Percentiles rank a stretch among this genome's conserved stretches.
Conservation (phyloP, 164 flowering plant genomes). For the Buxus sempervirens region DNA sequence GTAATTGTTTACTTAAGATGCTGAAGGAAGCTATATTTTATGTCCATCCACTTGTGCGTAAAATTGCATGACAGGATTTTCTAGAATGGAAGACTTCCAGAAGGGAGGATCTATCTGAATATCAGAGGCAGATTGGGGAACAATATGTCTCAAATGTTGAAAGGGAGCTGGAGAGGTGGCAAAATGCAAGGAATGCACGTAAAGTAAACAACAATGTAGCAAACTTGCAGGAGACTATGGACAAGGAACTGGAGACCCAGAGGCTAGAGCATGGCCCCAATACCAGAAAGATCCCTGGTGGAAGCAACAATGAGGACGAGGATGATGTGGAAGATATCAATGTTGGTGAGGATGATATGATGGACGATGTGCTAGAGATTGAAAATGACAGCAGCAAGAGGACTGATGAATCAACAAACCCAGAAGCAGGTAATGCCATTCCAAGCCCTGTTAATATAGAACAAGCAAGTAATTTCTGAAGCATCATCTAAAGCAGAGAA, state of each 20-base stretch:
- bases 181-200: slow-evolving; percentile 62
- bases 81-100: slow-evolving; percentile 78
- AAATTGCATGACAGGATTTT: slow-evolving; percentile 48
- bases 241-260: slow-evolving; percentile 91
- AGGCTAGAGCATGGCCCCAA: slow-evolving; percentile 96
- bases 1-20: background rate
- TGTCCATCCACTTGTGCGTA: too few relatives aligned
- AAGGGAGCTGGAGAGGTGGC: slow-evolving; percentile 85
- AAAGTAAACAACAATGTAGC: slow-evolving; percentile 49
- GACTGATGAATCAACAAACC: slow-evolving; percentile 47
- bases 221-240: slow-evolving; percentile 95
- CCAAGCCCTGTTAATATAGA: slow-evolving; percentile 26
- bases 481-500: too few relatives aligned
- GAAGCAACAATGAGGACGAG: slow-evolving; percentile 70
- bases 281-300: slow-evolving; percentile 69
- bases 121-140: slow-evolving; percentile 78
- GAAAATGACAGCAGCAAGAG: slow-evolving; percentile 54
- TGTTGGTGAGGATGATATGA: slow-evolving; percentile 87
- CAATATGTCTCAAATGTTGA: slow-evolving; percentile 73
- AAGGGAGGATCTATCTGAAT: slow-evolving; percentile 79
- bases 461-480: slow-evolving; percentile 2
- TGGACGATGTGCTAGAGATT: slow-evolving; percentile 87
- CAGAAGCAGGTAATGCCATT: slow-evolving; percentile 36
- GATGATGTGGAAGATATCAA: slow-evolving; percentile 95
- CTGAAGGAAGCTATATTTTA: background rate